phyloP scores from a whole-genome alignment of 2,329 filamentous ascomycete genomes.

The Trichoderma atroviride region DNA sequence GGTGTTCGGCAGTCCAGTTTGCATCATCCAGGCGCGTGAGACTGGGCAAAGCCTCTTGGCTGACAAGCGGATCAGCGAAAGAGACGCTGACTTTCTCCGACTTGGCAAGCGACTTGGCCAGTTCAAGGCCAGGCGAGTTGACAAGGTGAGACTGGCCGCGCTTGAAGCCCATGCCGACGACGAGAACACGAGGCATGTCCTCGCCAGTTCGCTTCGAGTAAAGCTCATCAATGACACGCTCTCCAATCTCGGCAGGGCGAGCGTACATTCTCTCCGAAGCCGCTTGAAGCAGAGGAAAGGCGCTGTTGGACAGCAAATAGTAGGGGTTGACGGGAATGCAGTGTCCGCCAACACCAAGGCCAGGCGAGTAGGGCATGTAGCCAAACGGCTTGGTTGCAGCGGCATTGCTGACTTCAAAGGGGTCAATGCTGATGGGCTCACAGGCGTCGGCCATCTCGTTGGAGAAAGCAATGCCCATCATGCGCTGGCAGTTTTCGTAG shows the following conservation, averaged over 20 bases:
- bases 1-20: constrained; percentile 43
- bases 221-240: constrained; percentile 41
- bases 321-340: constrained; percentile 60
- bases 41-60: constrained; percentile 45
- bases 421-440: constrained; percentile 48
- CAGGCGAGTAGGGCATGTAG: constrained; percentile 51
- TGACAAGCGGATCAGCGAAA: constrained; percentile 50
- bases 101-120: constrained; percentile 43
- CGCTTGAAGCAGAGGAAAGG: constrained; percentile 49
- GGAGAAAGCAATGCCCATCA: constrained; percentile 57
- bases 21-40: constrained; percentile 43
- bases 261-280: constrained; percentile 49
- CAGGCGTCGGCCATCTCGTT: constrained; percentile 62
- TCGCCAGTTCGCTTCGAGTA: constrained; percentile 26
- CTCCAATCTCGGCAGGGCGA: constrained; percentile 46
- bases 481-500: constrained; percentile 61
- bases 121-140: constrained; percentile 51
- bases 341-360: constrained; percentile 57
- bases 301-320: constrained; percentile 53
- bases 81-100: constrained; percentile 45
- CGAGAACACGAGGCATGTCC: constrained; percentile 41
- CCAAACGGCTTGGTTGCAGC: constrained; percentile 57
- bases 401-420: constrained; percentile 53
- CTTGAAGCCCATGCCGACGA: constrained; percentile 56
- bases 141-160: constrained; percentile 50